Base-by-base conservation (phyloP, 345 rosid species). In the Cardiospermum halicacabum region DNA sequence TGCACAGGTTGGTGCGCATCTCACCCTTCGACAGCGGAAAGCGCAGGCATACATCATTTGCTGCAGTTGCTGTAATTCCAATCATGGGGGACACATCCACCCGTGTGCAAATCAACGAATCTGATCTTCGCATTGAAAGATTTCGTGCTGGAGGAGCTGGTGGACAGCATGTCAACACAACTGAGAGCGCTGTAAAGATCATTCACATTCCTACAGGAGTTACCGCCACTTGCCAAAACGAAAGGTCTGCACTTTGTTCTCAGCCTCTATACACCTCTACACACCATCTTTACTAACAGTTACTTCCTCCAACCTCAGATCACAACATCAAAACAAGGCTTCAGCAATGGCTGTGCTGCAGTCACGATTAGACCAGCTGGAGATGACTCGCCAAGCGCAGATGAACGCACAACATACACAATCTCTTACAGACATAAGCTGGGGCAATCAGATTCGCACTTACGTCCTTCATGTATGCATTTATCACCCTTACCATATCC, bases 61-160 rank as follows among this genome's bases (percentile, higher is more conserved):
- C 99, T 19, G 99, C 97, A n/a, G 99, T 94, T 69, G 99, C 99
- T 4, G 97, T 91, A 36, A 91, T 85, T 70, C 99, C 99, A 21
- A 87, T 87, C 69, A 70, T 74, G 3, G 97, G 92, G 45, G 91
- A 91, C 53, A 89, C 87, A 53, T 88, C 82, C 7, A 77, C 92
- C 34, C 82, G 60, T 30, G 96, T 89, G 15, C 96, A 89, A 78
- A 91, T 91, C 42, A 91, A 91, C 26, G 96, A 94, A 58, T 86
- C 97, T 0, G 97, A 94, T 81, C 88, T 94, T 25, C 82, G 91
- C 25, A 89, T 88, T 13, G 97, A 94, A 75, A 77, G 99, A 39
- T 94, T 80, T 60, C 92, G 99, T 62, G 54, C 96, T 66, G 96
- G 99, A 43, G 99, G 97, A 64, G 72, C 96, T 12, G 99, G 97